These are phyloP conservation scores for Backusella luteola DNA, from an alignment of 192 early-diverging fungal species.

Conservation along the genomic window DNA sequence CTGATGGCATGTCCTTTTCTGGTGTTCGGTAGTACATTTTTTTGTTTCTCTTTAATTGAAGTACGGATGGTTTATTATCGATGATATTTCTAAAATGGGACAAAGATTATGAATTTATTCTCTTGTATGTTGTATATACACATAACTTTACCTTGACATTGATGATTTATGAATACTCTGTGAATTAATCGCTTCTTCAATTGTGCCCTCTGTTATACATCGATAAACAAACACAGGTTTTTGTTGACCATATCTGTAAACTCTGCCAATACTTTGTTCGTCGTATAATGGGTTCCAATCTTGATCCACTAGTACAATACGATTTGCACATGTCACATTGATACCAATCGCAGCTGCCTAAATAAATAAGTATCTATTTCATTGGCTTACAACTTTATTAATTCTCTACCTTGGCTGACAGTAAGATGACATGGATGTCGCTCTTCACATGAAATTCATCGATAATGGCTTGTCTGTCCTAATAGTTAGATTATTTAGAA, in stretches of 20 bases:
- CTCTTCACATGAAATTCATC: conserved; percentile 58
- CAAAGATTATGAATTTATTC: neutral
- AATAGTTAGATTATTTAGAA: neutral
- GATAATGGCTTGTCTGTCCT: conserved; percentile 54
- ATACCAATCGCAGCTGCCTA: conserved; percentile 51
- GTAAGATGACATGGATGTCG: conserved; percentile 49
- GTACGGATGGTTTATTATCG: conserved; percentile 1
- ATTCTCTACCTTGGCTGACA: conserved; percentile 50
- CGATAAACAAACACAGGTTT: conserved; percentile 71
- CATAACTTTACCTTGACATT: conserved; percentile 46
- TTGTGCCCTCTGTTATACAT: conserved; percentile 54
- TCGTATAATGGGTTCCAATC: conserved; percentile 82
- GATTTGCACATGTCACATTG: conserved; percentile 69
- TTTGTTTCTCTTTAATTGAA: neutral
- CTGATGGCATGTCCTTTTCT: neutral
- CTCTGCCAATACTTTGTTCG: conserved; percentile 71
- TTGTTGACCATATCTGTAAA: conserved; percentile 69
- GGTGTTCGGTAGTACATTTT: neutral
- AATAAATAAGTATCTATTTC: neutral
- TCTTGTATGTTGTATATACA: neutral
- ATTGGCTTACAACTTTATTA: neutral
- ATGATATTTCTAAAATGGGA: neutral
- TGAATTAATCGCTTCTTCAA: conserved; percentile 60
- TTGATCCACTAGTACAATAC: conserved; percentile 70
- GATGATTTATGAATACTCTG: conserved; percentile 75